Evolutionary conservation across 179 eudicot genomes (phyloP).

Genomic region (Amaranthus tricolor): DNA sequence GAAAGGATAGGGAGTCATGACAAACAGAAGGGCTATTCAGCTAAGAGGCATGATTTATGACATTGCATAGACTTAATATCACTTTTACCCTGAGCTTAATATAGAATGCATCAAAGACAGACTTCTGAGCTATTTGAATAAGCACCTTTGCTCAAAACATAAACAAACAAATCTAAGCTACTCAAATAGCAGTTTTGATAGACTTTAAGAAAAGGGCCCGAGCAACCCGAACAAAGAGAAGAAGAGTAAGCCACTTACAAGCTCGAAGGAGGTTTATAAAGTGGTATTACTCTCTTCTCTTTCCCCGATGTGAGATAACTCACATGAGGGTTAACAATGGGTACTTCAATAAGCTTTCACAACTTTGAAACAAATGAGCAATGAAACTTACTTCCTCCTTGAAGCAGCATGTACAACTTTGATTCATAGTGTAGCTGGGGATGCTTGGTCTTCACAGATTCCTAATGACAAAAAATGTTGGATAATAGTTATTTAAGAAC

Average conservation of each 20-base stretch:
- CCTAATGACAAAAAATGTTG: conserved; percentile 39
- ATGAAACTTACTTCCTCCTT: conserved; percentile 66
- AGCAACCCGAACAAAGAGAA: too few relatives aligned
- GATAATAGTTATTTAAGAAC: neutral
- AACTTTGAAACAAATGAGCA: neutral
- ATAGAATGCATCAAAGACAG: neutral
- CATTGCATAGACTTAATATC: neutral
- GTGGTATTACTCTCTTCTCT: too few relatives aligned
- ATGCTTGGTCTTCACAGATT: conserved; percentile 86
- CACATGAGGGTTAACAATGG: too few relatives aligned
- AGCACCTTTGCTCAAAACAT: neutral
- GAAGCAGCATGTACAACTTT: conserved; percentile 79
- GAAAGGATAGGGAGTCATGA: neutral
- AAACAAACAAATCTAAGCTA: neutral
- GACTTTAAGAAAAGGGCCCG: too few relatives aligned
- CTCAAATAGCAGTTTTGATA: too few relatives aligned
- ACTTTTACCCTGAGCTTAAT: neutral
- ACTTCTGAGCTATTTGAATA: neutral
- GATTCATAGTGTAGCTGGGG: conserved; percentile 97
- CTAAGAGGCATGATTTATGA: neutral
- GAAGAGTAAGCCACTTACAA: neutral
- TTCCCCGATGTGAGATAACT: too few relatives aligned
- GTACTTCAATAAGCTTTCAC: neutral
- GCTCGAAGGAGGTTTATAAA: neutral
- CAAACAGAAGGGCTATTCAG: too few relatives aligned